phyloP scores from a whole-genome alignment of 202 grass and related monocot genomes.

The Bolboschoenoplectus hybrid region DNA sequence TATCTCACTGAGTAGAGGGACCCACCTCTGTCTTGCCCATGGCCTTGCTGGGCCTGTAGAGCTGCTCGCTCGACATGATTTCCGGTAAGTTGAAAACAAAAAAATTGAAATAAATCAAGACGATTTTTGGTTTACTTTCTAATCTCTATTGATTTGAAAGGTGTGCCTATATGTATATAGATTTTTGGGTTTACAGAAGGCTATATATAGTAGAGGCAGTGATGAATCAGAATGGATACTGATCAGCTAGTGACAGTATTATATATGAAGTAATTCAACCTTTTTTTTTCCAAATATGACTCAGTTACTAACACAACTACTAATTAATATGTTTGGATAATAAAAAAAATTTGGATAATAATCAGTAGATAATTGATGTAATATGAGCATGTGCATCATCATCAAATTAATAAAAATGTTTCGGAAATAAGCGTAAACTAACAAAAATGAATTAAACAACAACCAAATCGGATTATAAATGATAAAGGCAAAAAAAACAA shows the following conservation, averaged over 20 bases:
- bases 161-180: background rate
- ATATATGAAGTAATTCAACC: background rate
- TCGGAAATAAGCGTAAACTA: background rate
- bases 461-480: too few relatives aligned
- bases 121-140: background rate
- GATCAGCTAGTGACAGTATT: background rate
- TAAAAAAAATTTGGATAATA: background rate
- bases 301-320: background rate
- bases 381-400: background rate
- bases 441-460: background rate
- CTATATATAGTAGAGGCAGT: background rate
- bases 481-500: too few relatives aligned
- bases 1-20: background rate
- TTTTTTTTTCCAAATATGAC: background rate
- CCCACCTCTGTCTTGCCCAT: constrained; percentile 9
- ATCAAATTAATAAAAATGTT: background rate
- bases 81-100: background rate
- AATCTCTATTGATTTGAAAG: background rate
- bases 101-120: background rate
- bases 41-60: background rate
- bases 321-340: background rate
- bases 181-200: background rate
- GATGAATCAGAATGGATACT: background rate
- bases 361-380: background rate
- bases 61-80: constrained; percentile 27